Conservation (phyloP, 1,284 basidiomycete genomes). For the Trichosporon sp. region DNA sequence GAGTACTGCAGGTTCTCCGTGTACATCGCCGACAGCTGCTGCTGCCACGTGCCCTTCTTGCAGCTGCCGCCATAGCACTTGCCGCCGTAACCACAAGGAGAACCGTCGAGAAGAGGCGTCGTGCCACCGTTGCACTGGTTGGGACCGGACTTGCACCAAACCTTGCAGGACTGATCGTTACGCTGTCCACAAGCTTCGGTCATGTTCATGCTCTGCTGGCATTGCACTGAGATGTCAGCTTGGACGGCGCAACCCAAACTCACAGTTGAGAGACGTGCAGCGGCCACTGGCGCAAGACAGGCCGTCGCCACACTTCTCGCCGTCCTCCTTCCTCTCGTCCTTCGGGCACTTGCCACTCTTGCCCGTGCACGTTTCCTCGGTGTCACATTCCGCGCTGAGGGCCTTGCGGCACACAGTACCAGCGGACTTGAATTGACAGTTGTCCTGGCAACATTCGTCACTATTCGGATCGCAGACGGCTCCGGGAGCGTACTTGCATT, state of each 20-base stretch:
- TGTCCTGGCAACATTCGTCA: conserved; percentile 72
- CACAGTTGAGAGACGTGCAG: conserved; percentile 75
- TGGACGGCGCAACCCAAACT: conserved; percentile 45
- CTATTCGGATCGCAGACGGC: conserved; percentile 80
- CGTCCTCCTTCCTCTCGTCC: conserved; percentile 70
- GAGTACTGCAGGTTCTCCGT: conserved; percentile 74
- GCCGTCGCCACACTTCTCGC: conserved; percentile 69
- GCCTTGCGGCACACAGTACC: conserved; percentile 69
- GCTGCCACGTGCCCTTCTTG: conserved; percentile 65
- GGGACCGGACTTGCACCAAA: conserved; percentile 66
- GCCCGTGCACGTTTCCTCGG: conserved; percentile 77
- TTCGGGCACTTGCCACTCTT: conserved; percentile 71
- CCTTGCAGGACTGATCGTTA: conserved; percentile 70
- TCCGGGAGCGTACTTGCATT: conserved; percentile 71
- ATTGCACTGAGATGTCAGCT: conserved; percentile 66
- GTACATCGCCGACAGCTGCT: conserved; percentile 71
- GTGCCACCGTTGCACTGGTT: conserved; percentile 75
- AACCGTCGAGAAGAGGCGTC: conserved; percentile 77
- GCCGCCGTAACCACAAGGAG: conserved; percentile 80
- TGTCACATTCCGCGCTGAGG: conserved; percentile 71
- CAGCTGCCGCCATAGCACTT: conserved; percentile 70
- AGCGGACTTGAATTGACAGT: conserved; percentile 70
- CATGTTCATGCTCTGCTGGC: conserved; percentile 70
- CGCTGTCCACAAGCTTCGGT: conserved; percentile 67
- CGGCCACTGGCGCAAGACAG: conserved; percentile 77